Evolutionary conservation across 257 asterid species (phyloP), one percentile per base, ranked within the genome.

Genomic region (Orobanche coerulescens): DNA sequence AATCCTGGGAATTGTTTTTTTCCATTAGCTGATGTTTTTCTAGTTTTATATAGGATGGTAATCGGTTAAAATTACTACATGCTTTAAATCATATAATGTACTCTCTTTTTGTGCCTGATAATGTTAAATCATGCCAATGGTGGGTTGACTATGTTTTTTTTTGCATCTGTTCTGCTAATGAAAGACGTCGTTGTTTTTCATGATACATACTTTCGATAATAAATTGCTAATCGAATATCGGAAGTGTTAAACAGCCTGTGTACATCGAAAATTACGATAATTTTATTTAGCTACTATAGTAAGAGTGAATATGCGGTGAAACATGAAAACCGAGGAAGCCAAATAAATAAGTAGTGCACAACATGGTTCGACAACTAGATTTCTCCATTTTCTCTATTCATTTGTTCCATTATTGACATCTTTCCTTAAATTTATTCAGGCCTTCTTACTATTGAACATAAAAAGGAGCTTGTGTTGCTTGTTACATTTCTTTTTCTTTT

Each of bases 401-500:
- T 16, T 18, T 18, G 53, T 56, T 46, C 40, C 5, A 14, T 56
- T 24, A 8, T 50, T 9, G 30, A 14, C 22, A 12, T 23, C 7
- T 47, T 61, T 16, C 47, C 51, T 15, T 8, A 13, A 30, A 16
- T 1, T 60, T 51, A 18, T 30, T 69, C 16, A 11, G 14, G 22
- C 26, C 20, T 16, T 40, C 50, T 25, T 20, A n/a, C 66, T 16
- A 34, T 26, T 34, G 22, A 5, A 18, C 26, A 12, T 6, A 3
- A 26, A n/a, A 61, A 61, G 36, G 69, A 57, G 53, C 40, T 70
- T 15, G 65, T 22, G 58, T 44, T 33, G 61, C 25, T 56, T 53
- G 66, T 46, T 43, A 48, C n/a, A n/a, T n/a, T n/a, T n/a, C n/a
- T n/a, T 14, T 65, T 73, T 61, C 63, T 71, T 26, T 26, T 67